Percentiles rank a stretch among this genome's conserved stretches.
Evolutionary conservation across 257 asterid genomes (phyloP).

Genomic region (Nicotiana knightiana): DNA sequence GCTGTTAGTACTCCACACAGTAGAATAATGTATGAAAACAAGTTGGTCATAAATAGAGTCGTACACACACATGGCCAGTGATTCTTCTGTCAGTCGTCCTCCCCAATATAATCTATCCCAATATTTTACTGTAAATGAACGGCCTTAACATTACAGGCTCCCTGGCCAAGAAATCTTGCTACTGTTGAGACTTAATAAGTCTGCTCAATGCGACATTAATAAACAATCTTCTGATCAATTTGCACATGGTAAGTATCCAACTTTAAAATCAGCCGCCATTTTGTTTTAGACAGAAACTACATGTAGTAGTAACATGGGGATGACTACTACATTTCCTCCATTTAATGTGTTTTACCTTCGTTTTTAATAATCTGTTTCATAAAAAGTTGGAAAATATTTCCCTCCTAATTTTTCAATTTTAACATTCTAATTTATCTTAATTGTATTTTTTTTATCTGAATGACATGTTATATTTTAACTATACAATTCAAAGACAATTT

Average conservation of each 20-base stretch:
- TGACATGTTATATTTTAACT: too few species aligned
- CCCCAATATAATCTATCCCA: neutral
- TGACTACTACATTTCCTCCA: neutral
- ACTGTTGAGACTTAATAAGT: neutral
- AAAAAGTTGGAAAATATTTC: too few species aligned
- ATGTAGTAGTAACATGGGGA: neutral
- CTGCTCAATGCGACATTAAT: neutral
- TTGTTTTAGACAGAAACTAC: neutral
- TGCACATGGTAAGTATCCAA: neutral
- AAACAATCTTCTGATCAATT: neutral
- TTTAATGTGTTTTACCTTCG: neutral
- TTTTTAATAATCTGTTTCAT: too few species aligned
- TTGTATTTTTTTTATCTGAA: too few species aligned
- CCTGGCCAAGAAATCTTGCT: neutral
- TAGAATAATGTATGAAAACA: neutral
- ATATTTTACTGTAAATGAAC: constrained; percentile 1
- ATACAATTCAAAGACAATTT: too few species aligned
- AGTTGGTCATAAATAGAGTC: neutral
- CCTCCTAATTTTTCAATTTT: too few species aligned
- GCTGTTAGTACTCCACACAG: neutral
- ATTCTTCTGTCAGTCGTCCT: neutral
- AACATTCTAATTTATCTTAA: too few species aligned
- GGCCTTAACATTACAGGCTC: neutral
- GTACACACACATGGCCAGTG: neutral
- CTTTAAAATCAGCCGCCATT: neutral